Evolutionary conservation across 495 filamentous ascomycete genomes (phyloP).

Genomic region (Mytilinidion resinicola): DNA sequence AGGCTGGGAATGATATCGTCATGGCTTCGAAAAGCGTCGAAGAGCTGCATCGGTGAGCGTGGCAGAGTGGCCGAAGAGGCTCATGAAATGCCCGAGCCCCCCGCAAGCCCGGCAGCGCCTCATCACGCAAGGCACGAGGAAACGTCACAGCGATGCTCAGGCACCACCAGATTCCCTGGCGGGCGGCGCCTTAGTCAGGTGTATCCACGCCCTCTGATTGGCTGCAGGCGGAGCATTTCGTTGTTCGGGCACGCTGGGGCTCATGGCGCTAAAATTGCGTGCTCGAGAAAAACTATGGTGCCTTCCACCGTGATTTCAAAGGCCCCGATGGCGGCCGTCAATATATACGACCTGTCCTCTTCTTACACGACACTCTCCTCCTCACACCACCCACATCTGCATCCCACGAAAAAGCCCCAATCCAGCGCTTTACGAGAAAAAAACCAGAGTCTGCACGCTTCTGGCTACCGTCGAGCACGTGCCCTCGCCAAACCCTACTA

Average conservation of each 20-base stretch:
- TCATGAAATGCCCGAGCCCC: too few relatives aligned
- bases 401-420: too few relatives aligned
- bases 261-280: slow-evolving; percentile 30
- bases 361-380: neutral
- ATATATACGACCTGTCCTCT: slow-evolving; percentile 25
- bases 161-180: neutral
- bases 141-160: slow-evolving; percentile 3
- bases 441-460: too few relatives aligned
- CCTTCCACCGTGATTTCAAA: slow-evolving; percentile 29
- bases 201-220: neutral
- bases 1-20: too few relatives aligned
- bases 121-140: neutral
- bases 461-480: neutral
- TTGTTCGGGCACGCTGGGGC: neutral
- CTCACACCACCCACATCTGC: neutral
- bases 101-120: neutral
- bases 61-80: too few relatives aligned
- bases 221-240: neutral
- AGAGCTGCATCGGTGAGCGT: too few relatives aligned
- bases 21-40: too few relatives aligned
- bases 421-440: too few relatives aligned
- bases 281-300: slow-evolving; percentile 26
- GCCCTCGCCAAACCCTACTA: neutral
- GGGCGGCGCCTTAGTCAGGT: neutral
- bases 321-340: slow-evolving; percentile 10